These are phyloP conservation scores for Pythium phragmitis DNA, from an alignment of 352 stramenopile species.

Conservation along the genomic window DNA sequence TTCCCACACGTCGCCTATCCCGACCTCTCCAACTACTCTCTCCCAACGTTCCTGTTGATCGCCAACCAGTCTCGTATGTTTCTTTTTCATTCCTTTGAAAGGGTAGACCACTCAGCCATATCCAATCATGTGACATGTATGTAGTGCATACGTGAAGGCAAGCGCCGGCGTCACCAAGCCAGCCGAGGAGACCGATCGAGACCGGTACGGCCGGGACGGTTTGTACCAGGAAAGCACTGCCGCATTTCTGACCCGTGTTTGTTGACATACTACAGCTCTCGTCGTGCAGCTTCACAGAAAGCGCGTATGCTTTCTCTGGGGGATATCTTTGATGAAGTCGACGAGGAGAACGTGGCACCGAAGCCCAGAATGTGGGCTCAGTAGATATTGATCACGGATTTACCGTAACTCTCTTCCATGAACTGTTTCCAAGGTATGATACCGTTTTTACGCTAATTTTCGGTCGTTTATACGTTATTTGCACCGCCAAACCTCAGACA, in stretches of 20 bases:
- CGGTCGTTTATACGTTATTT: constrained; percentile 17
- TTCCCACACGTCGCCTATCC: constrained; percentile 3
- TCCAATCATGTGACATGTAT: not conserved
- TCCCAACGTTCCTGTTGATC: constrained; percentile 15
- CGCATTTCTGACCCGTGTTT: not conserved
- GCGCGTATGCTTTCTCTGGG: constrained; percentile 23
- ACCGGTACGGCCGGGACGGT: not conserved
- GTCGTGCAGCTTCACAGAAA: constrained; percentile 3
- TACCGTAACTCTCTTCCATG: not conserved
- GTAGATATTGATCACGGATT: constrained; percentile 4
- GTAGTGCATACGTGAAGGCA: constrained; percentile 20
- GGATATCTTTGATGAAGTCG: constrained; percentile 26
- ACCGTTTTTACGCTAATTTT: not conserved
- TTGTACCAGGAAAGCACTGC: not conserved
- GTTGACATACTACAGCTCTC: not conserved
- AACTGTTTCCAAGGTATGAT: not conserved
- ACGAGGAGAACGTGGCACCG: constrained; percentile 19
- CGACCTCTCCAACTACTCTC: constrained; percentile 23
- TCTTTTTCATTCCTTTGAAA: not conserved
- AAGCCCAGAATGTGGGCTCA: constrained; percentile 16
- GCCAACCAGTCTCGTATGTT: constrained; percentile 22
- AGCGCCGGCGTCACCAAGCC: constrained; percentile 19
- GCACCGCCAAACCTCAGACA: not conserved
- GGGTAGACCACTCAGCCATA: not conserved
- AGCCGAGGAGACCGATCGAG: not conserved